Conservation (phyloP, 2,329 filamentous ascomycete genomes). For the Penicillium frequentans region DNA sequence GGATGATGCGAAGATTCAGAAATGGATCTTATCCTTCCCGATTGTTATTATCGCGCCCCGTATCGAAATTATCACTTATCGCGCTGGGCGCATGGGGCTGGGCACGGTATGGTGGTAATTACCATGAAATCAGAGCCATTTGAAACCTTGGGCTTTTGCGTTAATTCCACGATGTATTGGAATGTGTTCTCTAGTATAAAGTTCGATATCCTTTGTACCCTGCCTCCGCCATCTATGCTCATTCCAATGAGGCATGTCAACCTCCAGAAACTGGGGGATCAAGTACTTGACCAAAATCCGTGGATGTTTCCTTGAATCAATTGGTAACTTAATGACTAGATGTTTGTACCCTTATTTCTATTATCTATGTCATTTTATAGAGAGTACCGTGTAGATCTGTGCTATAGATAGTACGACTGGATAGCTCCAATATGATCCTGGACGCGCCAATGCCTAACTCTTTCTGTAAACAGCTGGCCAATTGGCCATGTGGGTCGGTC, state of each 20-base stretch:
- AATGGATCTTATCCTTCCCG: slow-evolving; percentile 19
- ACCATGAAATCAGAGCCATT: not conserved
- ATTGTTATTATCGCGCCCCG: slow-evolving; percentile 22
- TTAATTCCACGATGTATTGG: not conserved
- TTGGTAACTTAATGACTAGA: too few relatives aligned
- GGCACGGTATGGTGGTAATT: not conserved
- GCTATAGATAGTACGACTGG: not conserved
- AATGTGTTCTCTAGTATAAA: not conserved
- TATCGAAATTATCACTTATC: slow-evolving; percentile 5
- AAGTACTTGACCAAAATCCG: not conserved
- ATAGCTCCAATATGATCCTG: not conserved
- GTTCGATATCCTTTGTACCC: not conserved
- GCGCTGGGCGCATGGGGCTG: not conserved
- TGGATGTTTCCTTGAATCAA: not conserved
- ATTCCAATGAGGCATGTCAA: not conserved
- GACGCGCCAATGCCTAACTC: not conserved
- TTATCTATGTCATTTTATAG: not conserved
- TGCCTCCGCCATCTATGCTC: slow-evolving; percentile 1
- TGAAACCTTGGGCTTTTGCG: not conserved
- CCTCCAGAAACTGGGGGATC: not conserved
- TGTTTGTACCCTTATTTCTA: not conserved
- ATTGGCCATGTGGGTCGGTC: slow-evolving; percentile 5
- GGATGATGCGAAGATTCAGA: slow-evolving; percentile 14
- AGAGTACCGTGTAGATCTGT: not conserved
- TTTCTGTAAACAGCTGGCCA: not conserved